Evolutionary conservation across 2,329 filamentous ascomycete genomes (phyloP).

Genomic region (Myriosclerotinia curreyana): DNA sequence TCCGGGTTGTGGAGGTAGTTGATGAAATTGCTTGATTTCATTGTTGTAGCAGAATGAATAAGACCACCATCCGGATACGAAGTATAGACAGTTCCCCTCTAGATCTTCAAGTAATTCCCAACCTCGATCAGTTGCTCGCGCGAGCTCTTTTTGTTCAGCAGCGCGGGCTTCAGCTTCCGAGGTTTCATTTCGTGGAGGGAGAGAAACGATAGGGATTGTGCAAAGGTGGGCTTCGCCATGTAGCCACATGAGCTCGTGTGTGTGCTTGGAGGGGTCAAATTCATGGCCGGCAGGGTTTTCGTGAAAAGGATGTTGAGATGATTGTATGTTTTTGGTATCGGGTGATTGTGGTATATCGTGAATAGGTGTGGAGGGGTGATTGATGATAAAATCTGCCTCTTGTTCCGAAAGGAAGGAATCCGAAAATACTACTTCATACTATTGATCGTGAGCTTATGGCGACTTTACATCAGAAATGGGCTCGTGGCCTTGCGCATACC

Average conservation of each 20-base stretch:
- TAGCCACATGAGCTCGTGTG: constrained; percentile 60
- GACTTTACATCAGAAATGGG: neutral
- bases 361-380: constrained; percentile 33
- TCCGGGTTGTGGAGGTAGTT: constrained; percentile 58
- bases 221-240: constrained; percentile 61
- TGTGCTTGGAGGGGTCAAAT: constrained; percentile 33
- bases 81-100: constrained; percentile 68
- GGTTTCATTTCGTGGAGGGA: constrained; percentile 47
- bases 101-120: constrained; percentile 66
- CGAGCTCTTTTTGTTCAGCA: constrained; percentile 64
- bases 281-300: constrained; percentile 13
- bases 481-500: constrained; percentile 43
- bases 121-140: constrained; percentile 63
- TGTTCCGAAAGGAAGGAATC: constrained; percentile 57
- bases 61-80: constrained; percentile 71
- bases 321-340: constrained; percentile 32
- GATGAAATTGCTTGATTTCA: constrained; percentile 70
- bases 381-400: constrained; percentile 51
- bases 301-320: constrained; percentile 24
- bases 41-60: constrained; percentile 73
- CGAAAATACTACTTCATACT: constrained; percentile 65
- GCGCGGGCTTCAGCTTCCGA: constrained; percentile 50
- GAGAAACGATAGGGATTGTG: constrained; percentile 57
- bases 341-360: constrained; percentile 28
- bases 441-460: constrained; percentile 29